Percentiles rank a stretch among this genome's conserved stretches.
Conservation (phyloP, 805 yeast genomes). For the Candida tammaniensis region DNA sequence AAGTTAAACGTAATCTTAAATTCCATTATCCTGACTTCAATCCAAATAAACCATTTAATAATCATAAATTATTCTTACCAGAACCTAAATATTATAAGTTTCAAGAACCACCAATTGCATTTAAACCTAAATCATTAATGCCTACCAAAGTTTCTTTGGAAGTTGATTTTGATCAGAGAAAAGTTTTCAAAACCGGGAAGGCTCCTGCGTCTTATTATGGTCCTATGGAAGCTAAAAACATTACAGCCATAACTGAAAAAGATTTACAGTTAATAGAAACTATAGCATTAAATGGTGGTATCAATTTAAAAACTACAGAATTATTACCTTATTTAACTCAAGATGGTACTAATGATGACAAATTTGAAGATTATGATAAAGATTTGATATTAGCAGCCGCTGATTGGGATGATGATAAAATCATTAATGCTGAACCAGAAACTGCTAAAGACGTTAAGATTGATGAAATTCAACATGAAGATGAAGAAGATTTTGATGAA, state of each 20-base stretch:
- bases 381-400: conserved; percentile 67
- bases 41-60: conserved; percentile 52
- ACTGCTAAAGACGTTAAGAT: conserved; percentile 8
- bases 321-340: conserved; percentile 28
- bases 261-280: conserved; percentile 32
- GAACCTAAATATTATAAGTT: conserved; percentile 52
- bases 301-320: conserved; percentile 15
- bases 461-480: conserved; percentile 6
- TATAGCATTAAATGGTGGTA: conserved; percentile 18
- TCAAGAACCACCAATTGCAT: conserved; percentile 47
- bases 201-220: conserved; percentile 4
- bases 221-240: conserved; percentile 8
- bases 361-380: conserved; percentile 43
- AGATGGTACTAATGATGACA: conserved; percentile 35
- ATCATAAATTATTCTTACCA: conserved; percentile 66
- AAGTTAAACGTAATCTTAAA: conserved; percentile 29
- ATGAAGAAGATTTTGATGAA: conserved; percentile 48
- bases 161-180: conserved; percentile 58
- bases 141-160: conserved; percentile 64
- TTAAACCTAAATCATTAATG: conserved; percentile 40
- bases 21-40: conserved; percentile 64
- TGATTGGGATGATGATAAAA: conserved; percentile 72
- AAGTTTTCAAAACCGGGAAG: conserved; percentile 41
- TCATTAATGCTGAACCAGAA: conserved; percentile 46
- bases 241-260: conserved; percentile 23